phyloP scores from a whole-genome alignment of 192 early-diverging fungal genomes.

The Dissophora globulifera region DNA sequence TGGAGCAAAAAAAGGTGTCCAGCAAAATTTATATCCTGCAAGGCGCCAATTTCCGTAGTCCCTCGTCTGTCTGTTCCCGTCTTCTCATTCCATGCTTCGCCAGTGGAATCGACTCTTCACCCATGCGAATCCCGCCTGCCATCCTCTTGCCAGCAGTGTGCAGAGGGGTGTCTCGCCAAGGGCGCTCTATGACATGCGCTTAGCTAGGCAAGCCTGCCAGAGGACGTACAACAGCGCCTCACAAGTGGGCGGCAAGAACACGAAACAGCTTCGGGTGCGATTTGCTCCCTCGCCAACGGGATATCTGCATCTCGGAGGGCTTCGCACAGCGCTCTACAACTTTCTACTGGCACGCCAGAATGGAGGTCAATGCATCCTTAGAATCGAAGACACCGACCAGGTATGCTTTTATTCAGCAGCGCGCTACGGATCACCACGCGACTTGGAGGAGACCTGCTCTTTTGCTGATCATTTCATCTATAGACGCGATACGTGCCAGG shows the following conservation, averaged over 20 bases:
- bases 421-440: too few relatives aligned
- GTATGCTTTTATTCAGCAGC: conserved; percentile 35
- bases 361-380: conserved; percentile 81
- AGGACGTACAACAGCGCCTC: too few relatives aligned
- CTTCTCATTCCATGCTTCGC: conserved; percentile 32
- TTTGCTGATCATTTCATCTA: background rate
- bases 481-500: conserved; percentile 78
- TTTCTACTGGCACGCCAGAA: conserved; percentile 81
- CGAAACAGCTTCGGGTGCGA: too few relatives aligned
- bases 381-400: conserved; percentile 95
- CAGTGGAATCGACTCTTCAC: conserved; percentile 22
- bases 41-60: too few relatives aligned
- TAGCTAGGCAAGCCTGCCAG: too few relatives aligned
- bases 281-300: conserved; percentile 97
- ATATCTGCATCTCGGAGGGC: conserved; percentile 89
- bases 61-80: too few relatives aligned
- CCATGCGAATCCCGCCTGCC: background rate
- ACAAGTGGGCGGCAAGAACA: too few relatives aligned
- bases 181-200: background rate
- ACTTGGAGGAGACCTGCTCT: too few relatives aligned
- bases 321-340: conserved; percentile 94
- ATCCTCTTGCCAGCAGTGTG: background rate
- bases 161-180: background rate
- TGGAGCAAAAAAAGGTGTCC: too few relatives aligned
- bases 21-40: too few relatives aligned